Base-by-base conservation (phyloP, 2,329 filamentous ascomycete species). In the Monosporascus sp. region DNA sequence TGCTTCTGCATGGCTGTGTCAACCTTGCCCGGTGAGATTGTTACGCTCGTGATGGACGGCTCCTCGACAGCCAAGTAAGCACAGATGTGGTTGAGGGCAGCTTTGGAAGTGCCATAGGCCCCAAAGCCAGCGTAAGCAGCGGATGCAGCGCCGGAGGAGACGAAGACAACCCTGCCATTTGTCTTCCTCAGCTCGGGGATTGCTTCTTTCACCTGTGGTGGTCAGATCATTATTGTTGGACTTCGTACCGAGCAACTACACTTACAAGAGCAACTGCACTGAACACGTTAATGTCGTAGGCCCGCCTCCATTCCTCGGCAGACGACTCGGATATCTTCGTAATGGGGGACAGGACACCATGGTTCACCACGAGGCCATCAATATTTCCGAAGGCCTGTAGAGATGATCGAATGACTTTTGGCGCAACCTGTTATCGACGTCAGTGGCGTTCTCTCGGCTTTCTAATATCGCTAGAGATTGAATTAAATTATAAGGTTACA, bases 1-100 rank as follows among this genome's bases (percentile, higher is more conserved):
- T 88, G 81, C n/a, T 79, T 79, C 69, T 96, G 92, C 92, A 97
- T 97, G 50, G 87, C 87, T 0, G 92, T 97, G 65, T 96, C 88
- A 7, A 95, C 87, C 46, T 89, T 83, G 2, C 92, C 92, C 0
- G 92, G 92, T 4, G 86, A 78, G 36, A 97, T 75, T 0, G 89
- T 78, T 0, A 96, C 72, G 14, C 83, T 85, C 0, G 82, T 88
- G 45, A 96, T 83, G 15, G 85, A 77, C 1, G 87, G 84, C 69
- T 96, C 92, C 66, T 97, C 92, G 1, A 79, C 77, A 0, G 83
- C 82, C 37, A 97, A 70, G 37, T 92, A 90, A 43, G 79, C 72
- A 1, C 86, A 85, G 5, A 96, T 73, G 61, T 93, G 89, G 68
- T 95, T 95, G 63, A 94, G 67, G 1, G 88, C 90, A 0, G 90